Base-by-base conservation (phyloP, 139 green algal species). In the Micromonas commoda region DNA sequence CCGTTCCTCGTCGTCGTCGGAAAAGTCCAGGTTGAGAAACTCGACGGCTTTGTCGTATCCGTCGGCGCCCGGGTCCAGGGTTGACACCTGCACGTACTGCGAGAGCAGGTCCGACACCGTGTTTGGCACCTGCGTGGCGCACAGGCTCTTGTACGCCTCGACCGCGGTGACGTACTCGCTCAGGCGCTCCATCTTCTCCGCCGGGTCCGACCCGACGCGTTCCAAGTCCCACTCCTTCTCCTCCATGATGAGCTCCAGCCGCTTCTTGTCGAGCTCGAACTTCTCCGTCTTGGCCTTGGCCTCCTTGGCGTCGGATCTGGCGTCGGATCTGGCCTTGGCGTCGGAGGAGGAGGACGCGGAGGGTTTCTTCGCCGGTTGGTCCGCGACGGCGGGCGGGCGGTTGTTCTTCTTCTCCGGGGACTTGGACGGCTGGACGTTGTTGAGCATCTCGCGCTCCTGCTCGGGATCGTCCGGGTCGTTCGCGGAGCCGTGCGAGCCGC, bases 171-270 rank as follows among this genome's bases (percentile, higher is more conserved):
- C 68, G 37, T 75, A 75, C 24, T 75, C 68, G 23, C 60, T 29
- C 3, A 75, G 3, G 6, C 32, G 28, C 5, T 64, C 19, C 35
- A 75, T 63, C 68, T 75, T 75, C 37, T 75, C 68, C 32, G 38
- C 64, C 3, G 23, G 28, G 29, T 23, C 23, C 64, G 61, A 31
- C 5, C 28, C 26, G 16, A 33, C 13, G 28, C 13, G 4, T 39
- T 60, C 68, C 19, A 75, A 5, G 34, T 60, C 68, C 68, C 68
- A 75, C 6, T 75, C 68, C 6, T 75, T 75, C 2, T 75, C 68
- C 61, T 75, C 68, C 37, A 75, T 75, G 31, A 75, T 63, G 24
- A 75, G 37, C 68, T 75, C 37, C 68, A 75, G 34, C 23, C 68
- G 68, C 38, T 75, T 75, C 68, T 75, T 75, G n/a, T 75, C 19